A percentile compares a stretch with the other conserved stretches of the same genome.
These are phyloP conservation scores for Talaromyces sp. DNA, from an alignment of 2,329 filamentous ascomycete species.

Conservation along the genomic window DNA sequence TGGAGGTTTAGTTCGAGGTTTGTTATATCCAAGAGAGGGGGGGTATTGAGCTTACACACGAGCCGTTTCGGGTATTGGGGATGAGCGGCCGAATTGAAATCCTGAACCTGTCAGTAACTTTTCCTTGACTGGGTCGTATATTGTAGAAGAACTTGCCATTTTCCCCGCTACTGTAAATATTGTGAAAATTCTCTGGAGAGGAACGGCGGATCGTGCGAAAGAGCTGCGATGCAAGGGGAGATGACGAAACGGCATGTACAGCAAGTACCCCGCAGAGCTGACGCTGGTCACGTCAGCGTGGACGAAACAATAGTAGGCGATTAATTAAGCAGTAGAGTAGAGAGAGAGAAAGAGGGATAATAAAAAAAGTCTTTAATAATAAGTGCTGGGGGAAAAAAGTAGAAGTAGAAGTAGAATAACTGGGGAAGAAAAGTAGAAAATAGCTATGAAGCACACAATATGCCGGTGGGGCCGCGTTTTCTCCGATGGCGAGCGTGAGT, in stretches of 20 bases:
- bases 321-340: neutral
- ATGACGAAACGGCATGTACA: neutral
- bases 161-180: neutral
- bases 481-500: neutral
- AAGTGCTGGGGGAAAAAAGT: neutral
- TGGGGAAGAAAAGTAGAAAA: neutral
- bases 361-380: neutral
- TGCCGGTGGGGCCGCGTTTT: neutral
- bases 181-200: neutral
- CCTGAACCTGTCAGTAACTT: neutral
- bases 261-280: neutral
- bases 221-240: neutral
- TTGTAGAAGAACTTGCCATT: neutral
- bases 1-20: slow-evolving; percentile 15
- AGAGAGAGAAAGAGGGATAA: neutral
- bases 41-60: slow-evolving; percentile 29
- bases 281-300: neutral
- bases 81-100: slow-evolving; percentile 1
- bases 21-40: neutral
- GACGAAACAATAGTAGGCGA: neutral
- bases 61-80: slow-evolving; percentile 34
- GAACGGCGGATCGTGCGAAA: neutral
- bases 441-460: neutral
- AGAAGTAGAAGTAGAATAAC: neutral
- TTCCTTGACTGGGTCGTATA: neutral